Evolutionary conservation across 1,284 basidiomycete genomes (phyloP).

Genomic region (Leccinum pachyderme): DNA sequence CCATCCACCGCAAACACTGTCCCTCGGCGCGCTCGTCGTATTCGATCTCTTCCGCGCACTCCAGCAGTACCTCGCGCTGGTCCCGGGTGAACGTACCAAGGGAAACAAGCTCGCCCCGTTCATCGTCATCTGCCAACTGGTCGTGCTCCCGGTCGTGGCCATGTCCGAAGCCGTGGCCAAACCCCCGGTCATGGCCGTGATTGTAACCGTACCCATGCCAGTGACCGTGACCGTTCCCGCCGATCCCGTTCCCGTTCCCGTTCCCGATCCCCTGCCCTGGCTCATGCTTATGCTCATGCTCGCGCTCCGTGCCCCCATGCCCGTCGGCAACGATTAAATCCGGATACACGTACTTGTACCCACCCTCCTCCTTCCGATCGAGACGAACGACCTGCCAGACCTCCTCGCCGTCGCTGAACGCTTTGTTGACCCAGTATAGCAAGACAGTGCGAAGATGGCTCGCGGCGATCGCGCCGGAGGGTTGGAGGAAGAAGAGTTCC

Average conservation of each 20-base stretch:
- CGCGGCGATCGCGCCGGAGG: slow-evolving; percentile 6
- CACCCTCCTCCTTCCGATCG: slow-evolving; percentile 3
- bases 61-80: slow-evolving; percentile 26
- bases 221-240: not conserved
- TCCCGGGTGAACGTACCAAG: slow-evolving; percentile 24
- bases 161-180: not conserved
- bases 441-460: slow-evolving; percentile 12
- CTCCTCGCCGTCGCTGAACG: slow-evolving; percentile 24
- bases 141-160: not conserved
- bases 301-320: not conserved
- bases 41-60: slow-evolving; percentile 28
- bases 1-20: slow-evolving; percentile 20
- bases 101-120: slow-evolving; percentile 10
- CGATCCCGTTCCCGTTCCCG: not conserved
- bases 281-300: not conserved
- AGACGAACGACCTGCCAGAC: slow-evolving; percentile 32
- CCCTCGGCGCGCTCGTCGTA: slow-evolving; percentile 14
- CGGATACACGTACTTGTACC: slow-evolving; percentile 26
- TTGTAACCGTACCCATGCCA: not conserved
- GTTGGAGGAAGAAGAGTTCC: slow-evolving; percentile 24
- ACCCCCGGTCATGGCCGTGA: not conserved
- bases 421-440: slow-evolving; percentile 27
- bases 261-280: not conserved
- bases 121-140: not conserved
- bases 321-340: slow-evolving; percentile 29